A percentile compares a stretch with the other conserved stretches of the same genome.
Conservation (phyloP, 2,329 filamentous ascomycete species). For the Penicillium sp. region DNA sequence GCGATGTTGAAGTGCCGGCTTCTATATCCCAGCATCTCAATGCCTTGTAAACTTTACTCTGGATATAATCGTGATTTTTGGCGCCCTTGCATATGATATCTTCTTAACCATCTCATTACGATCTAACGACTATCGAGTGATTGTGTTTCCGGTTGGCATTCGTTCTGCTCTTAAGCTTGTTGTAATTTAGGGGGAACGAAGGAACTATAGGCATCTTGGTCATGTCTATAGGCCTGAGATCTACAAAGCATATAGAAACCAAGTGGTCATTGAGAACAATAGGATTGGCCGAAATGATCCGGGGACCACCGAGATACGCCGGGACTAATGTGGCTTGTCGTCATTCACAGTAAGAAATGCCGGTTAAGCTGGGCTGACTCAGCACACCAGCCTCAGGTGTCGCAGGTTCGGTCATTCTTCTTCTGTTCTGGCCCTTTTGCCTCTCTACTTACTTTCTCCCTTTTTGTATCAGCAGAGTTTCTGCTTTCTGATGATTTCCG, state of each 20-base stretch:
- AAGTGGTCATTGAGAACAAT: constrained; percentile 9
- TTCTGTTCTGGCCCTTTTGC: constrained; percentile 10
- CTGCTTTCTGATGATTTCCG: constrained; percentile 39
- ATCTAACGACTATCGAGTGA: constrained; percentile 2
- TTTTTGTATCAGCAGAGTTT: constrained; percentile 27
- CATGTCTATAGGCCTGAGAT: not conserved
- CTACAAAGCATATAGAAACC: not conserved
- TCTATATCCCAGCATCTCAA: constrained; percentile 6
- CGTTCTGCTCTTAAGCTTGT: not conserved
- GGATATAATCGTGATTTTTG: constrained; percentile 12
- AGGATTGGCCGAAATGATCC: constrained; percentile 24
- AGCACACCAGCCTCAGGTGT: constrained; percentile 21
- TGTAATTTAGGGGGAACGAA: not conserved
- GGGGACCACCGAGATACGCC: constrained; percentile 21
- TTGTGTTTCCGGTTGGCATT: not conserved
- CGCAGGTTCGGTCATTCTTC: constrained; percentile 13
- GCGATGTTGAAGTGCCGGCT: constrained; percentile 11
- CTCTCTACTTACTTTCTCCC: constrained; percentile 15
- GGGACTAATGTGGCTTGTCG: constrained; percentile 1
- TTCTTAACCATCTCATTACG: constrained; percentile 6
- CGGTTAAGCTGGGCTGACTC: constrained; percentile 22
- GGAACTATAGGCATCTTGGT: not conserved
- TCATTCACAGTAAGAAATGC: not conserved
- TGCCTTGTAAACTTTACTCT: constrained; percentile 5
- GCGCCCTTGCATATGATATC: constrained; percentile 6